phyloP scores from a whole-genome alignment of 495 filamentous ascomycete genomes.

The Xylaria curta region DNA sequence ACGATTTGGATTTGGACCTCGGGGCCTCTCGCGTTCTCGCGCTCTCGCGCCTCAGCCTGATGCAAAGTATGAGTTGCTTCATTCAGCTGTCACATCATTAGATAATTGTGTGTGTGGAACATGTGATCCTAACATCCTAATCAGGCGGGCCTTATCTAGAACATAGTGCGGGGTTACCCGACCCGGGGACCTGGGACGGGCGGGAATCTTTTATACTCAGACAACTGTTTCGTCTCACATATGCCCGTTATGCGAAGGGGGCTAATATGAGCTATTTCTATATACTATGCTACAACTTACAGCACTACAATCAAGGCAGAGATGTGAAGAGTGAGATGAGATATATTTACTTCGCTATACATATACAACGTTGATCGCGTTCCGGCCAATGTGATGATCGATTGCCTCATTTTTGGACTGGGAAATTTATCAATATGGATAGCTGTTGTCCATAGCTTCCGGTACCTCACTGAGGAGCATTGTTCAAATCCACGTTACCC shows the following conservation, averaged over 20 bases:
- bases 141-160: too few species aligned
- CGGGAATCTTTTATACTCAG: too few species aligned
- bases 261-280: too few species aligned
- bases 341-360: not conserved
- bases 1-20: slow-evolving; percentile 26
- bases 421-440: not conserved
- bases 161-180: not conserved
- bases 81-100: not conserved
- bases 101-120: not conserved
- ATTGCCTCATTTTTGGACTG: not conserved
- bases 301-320: not conserved
- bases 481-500: not conserved
- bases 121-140: not conserved
- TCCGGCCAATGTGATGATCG: not conserved
- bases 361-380: not conserved
- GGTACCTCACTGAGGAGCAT: not conserved
- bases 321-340: not conserved
- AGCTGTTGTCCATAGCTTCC: not conserved
- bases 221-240: too few species aligned
- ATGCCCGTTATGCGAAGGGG: not conserved
- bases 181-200: too few species aligned
- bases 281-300: not conserved
- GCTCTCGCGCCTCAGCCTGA: not conserved
- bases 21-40: slow-evolving; percentile 15
- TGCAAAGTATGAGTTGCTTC: slow-evolving; percentile 23